These are phyloP conservation scores for Venturia pyrina DNA, from an alignment of 2,329 filamentous ascomycete genomes.

Conservation along the genomic window DNA sequence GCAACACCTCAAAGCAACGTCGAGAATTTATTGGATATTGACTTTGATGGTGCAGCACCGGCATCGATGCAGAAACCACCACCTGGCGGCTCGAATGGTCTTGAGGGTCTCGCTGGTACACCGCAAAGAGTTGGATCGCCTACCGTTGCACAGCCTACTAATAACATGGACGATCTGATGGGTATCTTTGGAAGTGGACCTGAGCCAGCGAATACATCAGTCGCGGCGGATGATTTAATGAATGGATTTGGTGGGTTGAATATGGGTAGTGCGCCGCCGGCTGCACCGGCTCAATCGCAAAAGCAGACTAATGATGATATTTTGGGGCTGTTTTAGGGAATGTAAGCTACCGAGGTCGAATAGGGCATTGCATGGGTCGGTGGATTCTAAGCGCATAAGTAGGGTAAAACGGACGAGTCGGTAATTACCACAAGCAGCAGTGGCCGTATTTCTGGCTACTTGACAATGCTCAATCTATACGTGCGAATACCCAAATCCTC, in stretches of 20 bases:
- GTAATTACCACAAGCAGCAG: background rate
- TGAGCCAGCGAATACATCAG: conserved; percentile 22
- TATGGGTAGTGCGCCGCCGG: conserved; percentile 48
- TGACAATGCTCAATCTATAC: no score
- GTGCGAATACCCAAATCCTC: no score
- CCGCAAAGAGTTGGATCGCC: conserved; percentile 62
- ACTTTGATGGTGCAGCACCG: conserved; percentile 87
- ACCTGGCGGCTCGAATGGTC: conserved; percentile 35
- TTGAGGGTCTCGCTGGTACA: conserved; percentile 50
- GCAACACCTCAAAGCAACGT: conserved; percentile 63
- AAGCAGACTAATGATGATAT: conserved; percentile 48
- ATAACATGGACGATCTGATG: conserved; percentile 74
- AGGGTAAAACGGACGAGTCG: background rate
- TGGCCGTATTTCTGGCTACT: no score
- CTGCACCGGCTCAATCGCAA: conserved; percentile 56
- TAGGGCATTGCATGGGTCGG: background rate
- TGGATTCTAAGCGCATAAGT: background rate
- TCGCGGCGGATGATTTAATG: conserved; percentile 49
- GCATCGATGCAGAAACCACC: conserved; percentile 68
- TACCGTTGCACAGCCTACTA: conserved; percentile 30
- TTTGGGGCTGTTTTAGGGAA: conserved; percentile 41
- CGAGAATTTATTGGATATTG: conserved; percentile 92
- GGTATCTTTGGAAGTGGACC: conserved; percentile 51
- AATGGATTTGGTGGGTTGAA: conserved; percentile 79
- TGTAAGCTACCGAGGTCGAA: background rate